Conservation (phyloP, 305 asterid species). For the Ilex paraguariensis region DNA sequence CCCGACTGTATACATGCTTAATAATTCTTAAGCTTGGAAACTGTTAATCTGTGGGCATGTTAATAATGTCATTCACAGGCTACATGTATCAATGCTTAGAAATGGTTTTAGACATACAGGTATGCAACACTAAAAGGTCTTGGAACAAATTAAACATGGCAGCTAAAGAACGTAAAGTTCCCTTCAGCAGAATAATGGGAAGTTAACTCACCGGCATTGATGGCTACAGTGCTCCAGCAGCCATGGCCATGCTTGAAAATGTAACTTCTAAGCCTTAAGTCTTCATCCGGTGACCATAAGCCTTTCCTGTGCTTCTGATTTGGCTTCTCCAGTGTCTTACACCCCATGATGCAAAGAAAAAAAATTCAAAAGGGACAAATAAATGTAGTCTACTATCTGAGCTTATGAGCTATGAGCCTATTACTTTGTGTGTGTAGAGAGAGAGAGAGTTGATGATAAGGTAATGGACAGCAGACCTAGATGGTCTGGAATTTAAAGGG, state of each 20-base stretch:
- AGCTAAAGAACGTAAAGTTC: too few relatives aligned
- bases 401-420: too few relatives aligned
- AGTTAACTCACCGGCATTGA: constrained; percentile 59
- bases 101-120: too few relatives aligned
- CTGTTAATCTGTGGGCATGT: too few relatives aligned
- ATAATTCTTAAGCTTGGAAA: too few relatives aligned
- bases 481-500: constrained; percentile 27
- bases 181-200: too few relatives aligned
- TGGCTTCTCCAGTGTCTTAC: constrained; percentile 29
- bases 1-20: too few relatives aligned
- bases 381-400: too few relatives aligned
- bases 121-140: too few relatives aligned
- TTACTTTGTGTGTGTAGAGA: constrained; percentile 8
- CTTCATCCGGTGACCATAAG: constrained; percentile 89
- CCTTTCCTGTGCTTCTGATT: constrained; percentile 71
- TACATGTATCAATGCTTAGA: too few relatives aligned
- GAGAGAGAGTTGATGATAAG: constrained; percentile 20
- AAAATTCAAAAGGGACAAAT: neutral
- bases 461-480: constrained; percentile 5
- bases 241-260: constrained; percentile 52
- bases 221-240: constrained; percentile 81
- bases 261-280: constrained; percentile 59
- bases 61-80: too few relatives aligned
- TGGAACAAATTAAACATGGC: too few relatives aligned
- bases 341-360: constrained; percentile 30